Conservation (phyloP, 345 rosid species). For the Moricandia arvensis region DNA sequence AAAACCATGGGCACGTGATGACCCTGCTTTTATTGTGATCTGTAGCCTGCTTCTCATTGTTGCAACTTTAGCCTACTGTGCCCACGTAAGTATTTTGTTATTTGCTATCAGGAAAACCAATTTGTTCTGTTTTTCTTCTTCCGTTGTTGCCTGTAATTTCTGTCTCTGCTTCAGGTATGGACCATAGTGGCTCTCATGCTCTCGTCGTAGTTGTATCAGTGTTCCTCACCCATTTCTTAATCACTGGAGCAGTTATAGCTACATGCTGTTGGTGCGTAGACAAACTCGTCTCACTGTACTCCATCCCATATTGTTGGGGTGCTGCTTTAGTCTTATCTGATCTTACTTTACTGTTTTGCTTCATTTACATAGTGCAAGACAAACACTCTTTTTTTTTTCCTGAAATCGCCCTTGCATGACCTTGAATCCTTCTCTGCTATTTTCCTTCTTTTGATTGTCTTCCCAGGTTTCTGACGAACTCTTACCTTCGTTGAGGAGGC, state of each 20-base stretch:
- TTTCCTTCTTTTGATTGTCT: background rate
- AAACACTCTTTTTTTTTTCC: background rate
- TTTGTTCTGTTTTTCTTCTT: background rate
- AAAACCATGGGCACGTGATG: constrained; percentile 99
- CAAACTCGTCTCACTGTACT: background rate
- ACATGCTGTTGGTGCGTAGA: constrained; percentile 65
- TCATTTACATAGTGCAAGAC: background rate
- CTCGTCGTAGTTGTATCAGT: constrained; percentile 76
- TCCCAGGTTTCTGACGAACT: constrained; percentile 85
- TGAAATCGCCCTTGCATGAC: constrained; percentile 4
- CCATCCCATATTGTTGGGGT: background rate
- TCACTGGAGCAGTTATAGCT: constrained; percentile 72
- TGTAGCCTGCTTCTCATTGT: constrained; percentile 84
- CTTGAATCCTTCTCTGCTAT: background rate
- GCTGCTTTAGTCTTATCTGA: background rate
- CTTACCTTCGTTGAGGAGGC: constrained; percentile 94
- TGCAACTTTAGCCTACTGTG: constrained; percentile 90
- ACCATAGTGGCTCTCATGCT: constrained; percentile 82
- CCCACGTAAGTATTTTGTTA: constrained; percentile 70
- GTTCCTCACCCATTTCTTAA: constrained; percentile 74
- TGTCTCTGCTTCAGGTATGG: constrained; percentile 72
- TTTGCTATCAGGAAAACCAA: background rate
- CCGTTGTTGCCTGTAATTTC: background rate
- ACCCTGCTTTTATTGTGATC: constrained; percentile 98
- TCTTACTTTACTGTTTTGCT: background rate